phyloP scores from a whole-genome alignment of 176 grass and related monocot genomes.

The maize (Zea mays) region Zm-B73-REFERENCE-NAM-5.0 NC_050097.1:117647001-117647500 shows the following conservation, averaged over 20 bases:
- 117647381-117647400: slow-evolving; percentile 81
- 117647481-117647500: background rate
- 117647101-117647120: background rate
- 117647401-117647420: slow-evolving; percentile 65
- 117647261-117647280: background rate
- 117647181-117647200: background rate
- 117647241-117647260: background rate
- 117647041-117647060: slow-evolving; percentile 80
- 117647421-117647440: slow-evolving; percentile 7
- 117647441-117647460: slow-evolving; percentile 3
- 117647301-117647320: background rate
- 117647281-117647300: too few relatives aligned
- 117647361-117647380: slow-evolving; percentile 77
- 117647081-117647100: background rate
- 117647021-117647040: slow-evolving; percentile 77
- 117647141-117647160: background rate
- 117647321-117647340: slow-evolving; percentile 36
- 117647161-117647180: too few relatives aligned
- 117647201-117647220: too few relatives aligned
- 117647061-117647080: slow-evolving; percentile 28
- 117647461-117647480: background rate
- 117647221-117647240: too few relatives aligned
- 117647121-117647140: background rate
- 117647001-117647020: slow-evolving; percentile 60
- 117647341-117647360: slow-evolving; percentile 74